Percentiles rank a stretch among this genome's conserved stretches.
These are phyloP conservation scores for Liriodendron chinense DNA, from an alignment of 164 flowering plant species.

Conservation along the genomic window DNA sequence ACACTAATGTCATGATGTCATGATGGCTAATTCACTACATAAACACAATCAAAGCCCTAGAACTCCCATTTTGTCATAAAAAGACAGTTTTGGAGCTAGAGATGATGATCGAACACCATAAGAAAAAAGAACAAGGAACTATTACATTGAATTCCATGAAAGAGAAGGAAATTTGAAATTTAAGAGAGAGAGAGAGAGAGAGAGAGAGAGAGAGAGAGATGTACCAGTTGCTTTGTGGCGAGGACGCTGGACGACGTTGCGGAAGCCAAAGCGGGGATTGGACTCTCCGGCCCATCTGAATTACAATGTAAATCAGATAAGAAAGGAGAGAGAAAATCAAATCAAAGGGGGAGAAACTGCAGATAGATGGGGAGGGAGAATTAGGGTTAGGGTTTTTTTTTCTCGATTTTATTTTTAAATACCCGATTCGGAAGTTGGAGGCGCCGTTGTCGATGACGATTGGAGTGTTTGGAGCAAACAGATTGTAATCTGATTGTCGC, in stretches of 20 bases:
- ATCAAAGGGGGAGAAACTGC: background rate
- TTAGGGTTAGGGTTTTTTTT: background rate
- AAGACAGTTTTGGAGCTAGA: background rate
- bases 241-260: slow-evolving; percentile 33
- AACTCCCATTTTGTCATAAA: no score
- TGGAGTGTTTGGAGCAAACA: slow-evolving; percentile 19
- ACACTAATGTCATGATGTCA: no score
- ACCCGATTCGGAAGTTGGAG: slow-evolving; percentile 32
- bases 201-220: background rate
- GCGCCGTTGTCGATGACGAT: slow-evolving; percentile 38
- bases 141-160: no score
- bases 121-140: background rate
- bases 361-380: background rate
- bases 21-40: no score
- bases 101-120: background rate
- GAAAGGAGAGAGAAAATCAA: background rate
- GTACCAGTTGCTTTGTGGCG: slow-evolving; percentile 38
- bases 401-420: background rate
- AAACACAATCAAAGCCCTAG: no score
- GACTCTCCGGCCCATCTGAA: slow-evolving; percentile 39
- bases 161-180: background rate
- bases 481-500: slow-evolving; percentile 27
- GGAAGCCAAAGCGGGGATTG: slow-evolving; percentile 30
- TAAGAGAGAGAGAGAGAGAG: background rate
- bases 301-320: background rate